A percentile compares a stretch with the other conserved stretches of the same genome.
Evolutionary conservation across 768 basidiomycete species (phyloP).

Genomic region (Phlebiopsis gigantea): DNA sequence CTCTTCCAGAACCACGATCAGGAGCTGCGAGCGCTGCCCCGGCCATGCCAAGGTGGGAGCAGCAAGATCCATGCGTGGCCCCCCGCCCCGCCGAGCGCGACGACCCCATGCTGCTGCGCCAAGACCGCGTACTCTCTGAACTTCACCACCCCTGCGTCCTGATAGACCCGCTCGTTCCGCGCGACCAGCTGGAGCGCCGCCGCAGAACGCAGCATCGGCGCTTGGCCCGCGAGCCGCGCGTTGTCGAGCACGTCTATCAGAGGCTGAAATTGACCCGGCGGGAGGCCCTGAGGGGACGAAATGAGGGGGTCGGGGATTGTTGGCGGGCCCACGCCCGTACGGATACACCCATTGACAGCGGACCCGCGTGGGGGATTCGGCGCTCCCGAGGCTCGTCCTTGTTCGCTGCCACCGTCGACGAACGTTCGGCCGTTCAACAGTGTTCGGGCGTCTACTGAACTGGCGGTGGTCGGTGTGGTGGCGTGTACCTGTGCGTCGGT

Average conservation of each 20-base stretch:
- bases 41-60: slow-evolving; percentile 2
- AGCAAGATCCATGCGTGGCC: slow-evolving; percentile 11
- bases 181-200: slow-evolving; percentile 7
- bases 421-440: background rate
- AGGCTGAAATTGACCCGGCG: slow-evolving; percentile 1
- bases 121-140: slow-evolving; percentile 14
- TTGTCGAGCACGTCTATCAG: slow-evolving; percentile 8
- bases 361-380: background rate
- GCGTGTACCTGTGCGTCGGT: background rate
- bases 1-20: background rate
- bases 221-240: background rate
- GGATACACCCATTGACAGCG: background rate
- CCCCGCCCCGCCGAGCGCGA: slow-evolving; percentile 10
- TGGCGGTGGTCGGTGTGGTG: background rate
- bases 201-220: slow-evolving; percentile 1
- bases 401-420: background rate
- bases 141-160: slow-evolving; percentile 7
- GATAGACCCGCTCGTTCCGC: slow-evolving; percentile 5
- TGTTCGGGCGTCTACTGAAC: background rate
- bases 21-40: background rate
- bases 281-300: background rate
- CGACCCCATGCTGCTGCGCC: slow-evolving; percentile 11
- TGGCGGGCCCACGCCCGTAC: background rate
- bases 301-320: background rate
- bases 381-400: background rate